Base-by-base conservation (phyloP, 805 yeast species). In the Kurtzmaniella fragi region DNA sequence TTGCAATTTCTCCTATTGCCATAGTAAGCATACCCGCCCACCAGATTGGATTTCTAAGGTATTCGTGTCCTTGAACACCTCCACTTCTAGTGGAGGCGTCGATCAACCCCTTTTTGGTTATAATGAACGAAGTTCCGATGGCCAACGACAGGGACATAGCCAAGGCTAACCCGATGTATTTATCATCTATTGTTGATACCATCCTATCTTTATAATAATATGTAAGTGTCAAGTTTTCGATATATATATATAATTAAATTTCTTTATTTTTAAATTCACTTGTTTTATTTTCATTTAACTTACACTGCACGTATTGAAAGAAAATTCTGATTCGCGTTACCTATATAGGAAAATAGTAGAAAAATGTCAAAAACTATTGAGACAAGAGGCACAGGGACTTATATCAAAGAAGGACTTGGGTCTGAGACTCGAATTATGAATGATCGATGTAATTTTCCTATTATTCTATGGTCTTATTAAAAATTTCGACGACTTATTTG, bases 1-100 rank as follows among this genome's bases (percentile, higher is more conserved):
- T 88, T 42, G 96, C 95, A 31, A 88, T 64, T 56, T 88, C 96
- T 5, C 96, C 96, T 16, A 88, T 63, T 2, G 93, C 95, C 96
- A 88, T 82, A 35, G 95, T 80, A 25, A 80, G 53, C 74, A 89
- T 89, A 10, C 96, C 96, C 0, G 91, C 85, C 86, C 95, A 85
- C 96, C 96, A 88, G 29, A 86, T 76, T 10, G 96, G 96, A 57
- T 84, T 87, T 48, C 75, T 79, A 46, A 88, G 65, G 56, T 88
- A 88, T 51, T 83, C 80, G 54, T 71, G 79, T n/a, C 89, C 88
- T 43, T 84, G 84, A 23, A 82, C 87, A 28, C 73, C 69, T 2
- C 87, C 87, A 41, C 78, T 79, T 32, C 72, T 66, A 42, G 71
- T 68, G 12, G 83, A 71, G 2, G 91, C 84, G 42, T 81, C 81